Conservation (phyloP, 2,329 filamentous ascomycete species). For the Pyrenophora seminiperda region DNA sequence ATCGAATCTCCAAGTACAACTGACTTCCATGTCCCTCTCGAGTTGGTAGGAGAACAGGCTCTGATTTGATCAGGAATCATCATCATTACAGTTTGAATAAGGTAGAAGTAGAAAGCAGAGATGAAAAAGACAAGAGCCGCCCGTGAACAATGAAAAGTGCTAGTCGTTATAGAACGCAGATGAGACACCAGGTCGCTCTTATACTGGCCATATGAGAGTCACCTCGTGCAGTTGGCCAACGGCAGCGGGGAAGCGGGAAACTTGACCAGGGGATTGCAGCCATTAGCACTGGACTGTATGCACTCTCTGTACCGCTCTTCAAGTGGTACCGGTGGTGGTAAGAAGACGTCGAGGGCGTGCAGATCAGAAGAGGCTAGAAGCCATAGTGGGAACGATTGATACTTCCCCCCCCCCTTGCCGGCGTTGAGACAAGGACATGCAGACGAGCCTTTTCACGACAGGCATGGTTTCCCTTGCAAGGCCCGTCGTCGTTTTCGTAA, state of each 20-base stretch:
- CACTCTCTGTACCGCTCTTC: not conserved
- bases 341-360: conserved; percentile 2
- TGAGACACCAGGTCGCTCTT: conserved; percentile 6
- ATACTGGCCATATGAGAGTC: conserved; percentile 6
- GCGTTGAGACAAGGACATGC: not conserved
- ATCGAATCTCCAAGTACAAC: too few relatives aligned
- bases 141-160: not conserved
- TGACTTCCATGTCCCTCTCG: too few relatives aligned
- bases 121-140: not conserved
- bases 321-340: not conserved
- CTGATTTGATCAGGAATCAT: too few relatives aligned
- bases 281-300: not conserved
- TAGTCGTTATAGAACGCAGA: not conserved
- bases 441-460: not conserved
- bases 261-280: not conserved
- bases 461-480: conserved; percentile 20
- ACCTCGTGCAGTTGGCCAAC: conserved; percentile 13
- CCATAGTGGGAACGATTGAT: not conserved
- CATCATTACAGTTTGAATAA: too few relatives aligned
- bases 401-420: conserved; percentile 16
- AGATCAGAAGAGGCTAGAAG: not conserved
- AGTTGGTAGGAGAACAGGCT: too few relatives aligned
- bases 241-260: conserved; percentile 19
- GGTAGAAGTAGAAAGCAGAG: not conserved
- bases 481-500: conserved; percentile 12